Conservation (phyloP, 2,329 filamentous ascomycete genomes). For the Akanthomyces dipterigenus region DNA sequence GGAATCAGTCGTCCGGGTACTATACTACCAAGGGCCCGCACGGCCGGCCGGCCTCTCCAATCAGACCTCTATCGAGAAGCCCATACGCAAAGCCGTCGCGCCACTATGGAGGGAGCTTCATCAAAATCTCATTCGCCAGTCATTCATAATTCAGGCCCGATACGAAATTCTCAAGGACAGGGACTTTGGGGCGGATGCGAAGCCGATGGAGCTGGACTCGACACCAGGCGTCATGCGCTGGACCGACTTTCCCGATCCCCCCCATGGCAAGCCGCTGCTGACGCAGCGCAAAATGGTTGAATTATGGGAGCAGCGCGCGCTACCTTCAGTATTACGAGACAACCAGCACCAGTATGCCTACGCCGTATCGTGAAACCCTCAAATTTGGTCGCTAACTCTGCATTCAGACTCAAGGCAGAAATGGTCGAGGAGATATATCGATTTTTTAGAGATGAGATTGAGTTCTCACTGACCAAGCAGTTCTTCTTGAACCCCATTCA, state of each 20-base stretch:
- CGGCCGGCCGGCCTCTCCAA: conserved; percentile 40
- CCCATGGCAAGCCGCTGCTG: conserved; percentile 37
- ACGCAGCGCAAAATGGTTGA: conserved; percentile 51
- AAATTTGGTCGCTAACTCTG: background rate
- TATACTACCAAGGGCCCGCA: conserved; percentile 46
- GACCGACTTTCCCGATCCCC: conserved; percentile 55
- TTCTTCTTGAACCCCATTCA: conserved; percentile 33
- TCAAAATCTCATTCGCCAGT: conserved; percentile 48
- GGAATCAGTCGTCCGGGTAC: conserved; percentile 41
- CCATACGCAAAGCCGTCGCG: conserved; percentile 29
- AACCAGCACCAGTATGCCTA: conserved; percentile 45
- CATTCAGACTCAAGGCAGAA: conserved; percentile 45
- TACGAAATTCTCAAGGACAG: conserved; percentile 45
- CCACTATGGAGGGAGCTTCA: conserved; percentile 47
- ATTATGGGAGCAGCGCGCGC: conserved; percentile 43
- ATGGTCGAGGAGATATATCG: conserved; percentile 46
- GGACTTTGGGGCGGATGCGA: conserved; percentile 35
- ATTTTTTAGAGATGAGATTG: conserved; percentile 47
- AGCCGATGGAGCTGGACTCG: conserved; percentile 33
- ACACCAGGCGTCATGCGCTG: conserved; percentile 46
- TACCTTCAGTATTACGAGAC: conserved; percentile 42
- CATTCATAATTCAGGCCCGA: conserved; percentile 49
- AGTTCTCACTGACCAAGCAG: conserved; percentile 45
- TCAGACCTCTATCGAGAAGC: conserved; percentile 31
- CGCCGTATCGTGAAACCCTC: too few relatives aligned